Percentiles rank a stretch among this genome's conserved stretches.
These are phyloP conservation scores for Xylariaceae sp. DNA, from an alignment of 2,329 filamentous ascomycete genomes.

Conservation along the genomic window DNA sequence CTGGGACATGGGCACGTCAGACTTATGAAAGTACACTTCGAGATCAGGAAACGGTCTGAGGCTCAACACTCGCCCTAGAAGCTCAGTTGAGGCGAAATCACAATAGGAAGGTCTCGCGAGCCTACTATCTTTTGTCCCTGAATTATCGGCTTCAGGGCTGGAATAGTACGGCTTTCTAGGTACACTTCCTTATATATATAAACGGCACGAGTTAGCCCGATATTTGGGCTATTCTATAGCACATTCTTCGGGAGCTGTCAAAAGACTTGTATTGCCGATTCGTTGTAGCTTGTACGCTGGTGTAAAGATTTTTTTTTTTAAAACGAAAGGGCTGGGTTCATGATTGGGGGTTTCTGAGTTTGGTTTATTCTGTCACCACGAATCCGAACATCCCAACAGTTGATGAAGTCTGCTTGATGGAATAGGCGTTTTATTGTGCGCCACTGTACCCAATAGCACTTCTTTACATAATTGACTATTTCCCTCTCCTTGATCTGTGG, in stretches of 20 bases:
- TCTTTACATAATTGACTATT: not conserved
- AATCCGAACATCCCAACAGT: not conserved
- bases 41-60: not conserved
- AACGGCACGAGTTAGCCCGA: too few species aligned
- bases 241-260: not conserved
- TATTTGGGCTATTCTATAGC: too few species aligned
- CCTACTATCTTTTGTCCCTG: too few species aligned
- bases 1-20: not conserved
- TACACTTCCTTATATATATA: too few species aligned
- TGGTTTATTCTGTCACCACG: not conserved
- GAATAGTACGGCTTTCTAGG: too few species aligned
- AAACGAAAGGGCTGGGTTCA: not conserved
- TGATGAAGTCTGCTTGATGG: not conserved
- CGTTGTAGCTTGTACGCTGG: conserved; percentile 1
- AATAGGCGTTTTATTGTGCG: not conserved
- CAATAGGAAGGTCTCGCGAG: too few species aligned
- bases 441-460: not conserved
- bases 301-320: not conserved
- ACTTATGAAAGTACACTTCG: too few species aligned
- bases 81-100: not conserved
- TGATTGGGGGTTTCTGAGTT: too few species aligned
- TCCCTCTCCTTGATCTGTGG: not conserved
- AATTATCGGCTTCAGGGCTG: too few species aligned
- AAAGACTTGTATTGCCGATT: not conserved
- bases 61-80: not conserved